Conservation (phyloP, 2,329 filamentous ascomycete species). For the Ceratocystis eucalypticola region DNA sequence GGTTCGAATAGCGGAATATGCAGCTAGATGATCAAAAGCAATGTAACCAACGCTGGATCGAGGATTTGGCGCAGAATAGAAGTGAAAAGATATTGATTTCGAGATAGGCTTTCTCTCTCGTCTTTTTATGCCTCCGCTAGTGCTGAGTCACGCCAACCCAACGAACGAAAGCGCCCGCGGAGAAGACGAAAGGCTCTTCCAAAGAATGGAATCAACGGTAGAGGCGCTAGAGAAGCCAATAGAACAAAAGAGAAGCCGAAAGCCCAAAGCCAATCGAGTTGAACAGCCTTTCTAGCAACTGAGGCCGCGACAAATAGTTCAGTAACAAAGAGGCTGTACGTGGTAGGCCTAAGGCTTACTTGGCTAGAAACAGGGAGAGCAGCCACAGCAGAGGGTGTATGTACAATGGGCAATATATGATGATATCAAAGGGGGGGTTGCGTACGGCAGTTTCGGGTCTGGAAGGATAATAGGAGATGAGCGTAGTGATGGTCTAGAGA, state of each 20-base stretch:
- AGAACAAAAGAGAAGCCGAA: background rate
- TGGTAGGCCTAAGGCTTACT: too few relatives aligned
- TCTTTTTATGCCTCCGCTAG: background rate
- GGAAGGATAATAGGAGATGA: too few relatives aligned
- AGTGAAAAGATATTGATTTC: background rate
- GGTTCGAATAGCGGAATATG: conserved; percentile 1
- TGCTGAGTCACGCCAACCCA: background rate
- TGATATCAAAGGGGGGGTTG: too few relatives aligned
- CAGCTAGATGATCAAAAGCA: background rate
- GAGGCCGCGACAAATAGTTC: background rate
- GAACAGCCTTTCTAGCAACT: background rate
- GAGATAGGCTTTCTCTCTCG: background rate
- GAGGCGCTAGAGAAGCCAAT: background rate
- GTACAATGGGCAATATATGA: background rate
- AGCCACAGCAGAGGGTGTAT: background rate
- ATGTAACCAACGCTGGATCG: background rate
- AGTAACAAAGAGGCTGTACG: background rate
- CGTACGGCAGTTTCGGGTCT: too few relatives aligned
- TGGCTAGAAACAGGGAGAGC: background rate
- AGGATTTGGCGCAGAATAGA: background rate
- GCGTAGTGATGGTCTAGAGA: too few relatives aligned
- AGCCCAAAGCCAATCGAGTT: background rate
- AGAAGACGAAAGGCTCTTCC: background rate
- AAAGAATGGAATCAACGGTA: background rate
- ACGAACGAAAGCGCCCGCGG: background rate